A percentile compares a stretch with the other conserved stretches of the same genome.
phyloP scores from a whole-genome alignment of 2,329 filamentous ascomycete genomes.

The Aspergillaceae sp. region DNA sequence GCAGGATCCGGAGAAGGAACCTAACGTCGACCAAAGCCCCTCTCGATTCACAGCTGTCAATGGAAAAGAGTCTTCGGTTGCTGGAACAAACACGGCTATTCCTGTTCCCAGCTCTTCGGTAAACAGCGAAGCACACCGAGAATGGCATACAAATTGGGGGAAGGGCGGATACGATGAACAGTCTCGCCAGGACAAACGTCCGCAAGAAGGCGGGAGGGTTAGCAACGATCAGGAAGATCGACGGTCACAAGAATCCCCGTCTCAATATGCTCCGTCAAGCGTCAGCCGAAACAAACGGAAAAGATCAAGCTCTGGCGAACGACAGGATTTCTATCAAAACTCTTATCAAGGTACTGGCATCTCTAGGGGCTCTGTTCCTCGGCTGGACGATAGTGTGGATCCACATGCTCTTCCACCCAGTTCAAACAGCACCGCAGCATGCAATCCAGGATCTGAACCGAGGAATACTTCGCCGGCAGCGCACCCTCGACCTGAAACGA shows the following conservation, averaged over 20 bases:
- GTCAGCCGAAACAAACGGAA: slow-evolving; percentile 54
- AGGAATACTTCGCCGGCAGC: slow-evolving; percentile 14
- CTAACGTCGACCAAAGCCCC: slow-evolving; percentile 34
- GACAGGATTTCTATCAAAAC: slow-evolving; percentile 22
- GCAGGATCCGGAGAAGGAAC: slow-evolving; percentile 26
- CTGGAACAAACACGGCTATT: slow-evolving; percentile 8
- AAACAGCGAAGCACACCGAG: slow-evolving; percentile 13
- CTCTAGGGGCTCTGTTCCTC: slow-evolving; percentile 30
- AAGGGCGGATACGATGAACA: slow-evolving; percentile 15
- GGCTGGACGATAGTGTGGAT: slow-evolving; percentile 26
- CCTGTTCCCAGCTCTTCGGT: slow-evolving; percentile 9
- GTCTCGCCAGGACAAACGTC: slow-evolving; percentile 34
- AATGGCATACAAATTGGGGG: slow-evolving; percentile 11
- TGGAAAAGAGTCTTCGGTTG: slow-evolving; percentile 25
- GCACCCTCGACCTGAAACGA: slow-evolving; percentile 19
- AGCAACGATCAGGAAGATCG: slow-evolving; percentile 15
- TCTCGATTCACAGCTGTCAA: slow-evolving; percentile 41
- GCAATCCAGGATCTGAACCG: slow-evolving; percentile 13
- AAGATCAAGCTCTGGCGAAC: slow-evolving; percentile 56
- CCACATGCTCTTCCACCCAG: slow-evolving; percentile 12
- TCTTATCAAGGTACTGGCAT: slow-evolving; percentile 29
- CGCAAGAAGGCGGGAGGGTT: slow-evolving; percentile 41
- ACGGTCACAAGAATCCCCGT: slow-evolving; percentile 17
- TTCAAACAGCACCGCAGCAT: slow-evolving; percentile 12
- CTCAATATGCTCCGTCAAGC: slow-evolving; percentile 10